phyloP scores from a whole-genome alignment of 2,329 filamentous ascomycete species.

The Ophiostoma ulmi region DNA sequence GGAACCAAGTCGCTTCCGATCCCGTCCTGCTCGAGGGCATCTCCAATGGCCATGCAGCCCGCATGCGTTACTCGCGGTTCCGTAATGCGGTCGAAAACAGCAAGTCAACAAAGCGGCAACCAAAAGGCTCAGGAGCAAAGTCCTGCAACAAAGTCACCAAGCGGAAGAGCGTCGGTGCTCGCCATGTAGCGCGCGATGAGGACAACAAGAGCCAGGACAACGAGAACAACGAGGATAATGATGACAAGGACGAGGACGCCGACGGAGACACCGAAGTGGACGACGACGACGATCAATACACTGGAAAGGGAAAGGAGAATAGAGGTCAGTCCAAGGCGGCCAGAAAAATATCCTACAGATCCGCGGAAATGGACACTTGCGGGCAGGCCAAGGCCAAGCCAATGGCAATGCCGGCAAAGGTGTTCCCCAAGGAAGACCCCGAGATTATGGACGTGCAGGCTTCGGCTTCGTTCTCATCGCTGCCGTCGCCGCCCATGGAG shows the following conservation, averaged over 20 bases:
- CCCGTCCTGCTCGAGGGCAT: conserved; percentile 51
- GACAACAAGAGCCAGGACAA: neutral
- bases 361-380: neutral
- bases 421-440: conserved; percentile 2
- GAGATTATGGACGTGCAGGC: neutral
- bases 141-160: conserved; percentile 42
- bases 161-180: conserved; percentile 34
- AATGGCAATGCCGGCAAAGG: neutral
- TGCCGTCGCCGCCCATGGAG: conserved; percentile 29
- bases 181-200: neutral
- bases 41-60: conserved; percentile 56
- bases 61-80: conserved; percentile 56
- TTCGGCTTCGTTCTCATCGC: conserved; percentile 27
- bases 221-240: conserved; percentile 29
- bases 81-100: conserved; percentile 38
- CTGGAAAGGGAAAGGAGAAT: neutral
- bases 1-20: conserved; percentile 52
- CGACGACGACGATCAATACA: neutral
- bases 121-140: conserved; percentile 31
- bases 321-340: too few relatives aligned
- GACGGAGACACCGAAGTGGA: conserved; percentile 5
- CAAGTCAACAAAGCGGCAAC: neutral
- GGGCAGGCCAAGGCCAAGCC: neutral
- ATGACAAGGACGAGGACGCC: conserved; percentile 28
- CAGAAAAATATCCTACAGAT: too few relatives aligned